phyloP scores from a whole-genome alignment of 1,139 yeast genomes.

The Blastobotrys illinoisensis region DNA sequence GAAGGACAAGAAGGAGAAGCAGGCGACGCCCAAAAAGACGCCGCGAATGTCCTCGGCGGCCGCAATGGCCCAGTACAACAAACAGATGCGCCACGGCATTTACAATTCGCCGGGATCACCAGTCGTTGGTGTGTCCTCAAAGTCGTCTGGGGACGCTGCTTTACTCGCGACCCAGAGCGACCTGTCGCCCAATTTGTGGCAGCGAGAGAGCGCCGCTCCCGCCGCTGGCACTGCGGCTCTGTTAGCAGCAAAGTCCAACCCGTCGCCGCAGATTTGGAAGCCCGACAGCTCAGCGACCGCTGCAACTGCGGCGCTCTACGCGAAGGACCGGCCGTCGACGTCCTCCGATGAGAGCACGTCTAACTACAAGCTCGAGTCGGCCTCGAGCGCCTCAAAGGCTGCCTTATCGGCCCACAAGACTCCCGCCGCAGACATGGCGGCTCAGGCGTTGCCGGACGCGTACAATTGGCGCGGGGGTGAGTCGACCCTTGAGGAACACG shows the following conservation, averaged over 20 bases:
- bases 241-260: slow-evolving; percentile 29
- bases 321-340: slow-evolving; percentile 29
- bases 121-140: slow-evolving; percentile 56
- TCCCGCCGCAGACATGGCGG: slow-evolving; percentile 33
- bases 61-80: slow-evolving; percentile 47
- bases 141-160: slow-evolving; percentile 35
- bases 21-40: background rate
- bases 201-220: slow-evolving; percentile 26
- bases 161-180: slow-evolving; percentile 32
- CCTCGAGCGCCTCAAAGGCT: slow-evolving; percentile 24
- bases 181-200: slow-evolving; percentile 35
- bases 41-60: slow-evolving; percentile 21
- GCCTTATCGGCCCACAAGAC: slow-evolving; percentile 28
- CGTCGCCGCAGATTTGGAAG: slow-evolving; percentile 31
- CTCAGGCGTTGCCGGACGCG: slow-evolving; percentile 33
- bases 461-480: slow-evolving; percentile 28
- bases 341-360: slow-evolving; percentile 3
- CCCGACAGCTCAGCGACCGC: slow-evolving; percentile 35
- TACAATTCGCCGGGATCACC: slow-evolving; percentile 65
- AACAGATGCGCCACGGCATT: slow-evolving; percentile 69
- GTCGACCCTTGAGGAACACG: background rate
- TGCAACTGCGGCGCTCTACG: slow-evolving; percentile 46
- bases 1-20: slow-evolving; percentile 8
- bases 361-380: slow-evolving; percentile 11
- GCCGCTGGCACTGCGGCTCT: slow-evolving; percentile 38